Conservation (phyloP, 2,329 filamentous ascomycete species). For the Xylaria hypoxylon region DNA sequence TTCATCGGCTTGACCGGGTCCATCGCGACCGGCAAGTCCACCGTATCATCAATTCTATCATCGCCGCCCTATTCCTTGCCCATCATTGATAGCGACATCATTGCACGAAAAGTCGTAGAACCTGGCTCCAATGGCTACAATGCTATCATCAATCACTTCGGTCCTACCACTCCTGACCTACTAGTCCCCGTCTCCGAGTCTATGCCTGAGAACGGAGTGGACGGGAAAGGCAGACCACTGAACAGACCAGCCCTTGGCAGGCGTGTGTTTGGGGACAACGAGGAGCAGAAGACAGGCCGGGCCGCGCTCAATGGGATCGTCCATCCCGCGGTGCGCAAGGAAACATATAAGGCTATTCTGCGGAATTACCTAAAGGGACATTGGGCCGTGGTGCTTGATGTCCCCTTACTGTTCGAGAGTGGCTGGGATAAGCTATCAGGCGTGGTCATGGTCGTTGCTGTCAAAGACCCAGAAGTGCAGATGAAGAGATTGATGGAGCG, state of each 20-base stretch:
- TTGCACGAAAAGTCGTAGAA: constrained; percentile 93
- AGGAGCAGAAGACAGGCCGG: constrained; percentile 77
- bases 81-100: constrained; percentile 91
- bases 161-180: constrained; percentile 84
- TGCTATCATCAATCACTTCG: constrained; percentile 85
- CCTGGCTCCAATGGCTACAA: constrained; percentile 87
- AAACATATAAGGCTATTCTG: constrained; percentile 82
- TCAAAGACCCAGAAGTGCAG: constrained; percentile 82
- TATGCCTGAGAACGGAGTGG: constrained; percentile 65
- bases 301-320: constrained; percentile 88
- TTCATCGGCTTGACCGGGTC: constrained; percentile 96
- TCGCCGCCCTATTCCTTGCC: constrained; percentile 85
- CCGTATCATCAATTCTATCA: constrained; percentile 85
- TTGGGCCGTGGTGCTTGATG: constrained; percentile 93
- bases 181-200: constrained; percentile 69
- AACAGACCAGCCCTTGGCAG: constrained; percentile 88
- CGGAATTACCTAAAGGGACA: constrained; percentile 77
- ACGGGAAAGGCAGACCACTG: constrained; percentile 76
- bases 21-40: constrained; percentile 98
- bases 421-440: constrained; percentile 88
- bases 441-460: constrained; percentile 86
- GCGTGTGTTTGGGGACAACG: constrained; percentile 84
- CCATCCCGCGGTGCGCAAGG: constrained; percentile 86
- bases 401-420: constrained; percentile 91
- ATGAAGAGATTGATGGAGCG: constrained; percentile 80